Evolutionary conservation across 2,329 filamentous ascomycete genomes (phyloP).

Genomic region (Sarocladiaceae sp.): DNA sequence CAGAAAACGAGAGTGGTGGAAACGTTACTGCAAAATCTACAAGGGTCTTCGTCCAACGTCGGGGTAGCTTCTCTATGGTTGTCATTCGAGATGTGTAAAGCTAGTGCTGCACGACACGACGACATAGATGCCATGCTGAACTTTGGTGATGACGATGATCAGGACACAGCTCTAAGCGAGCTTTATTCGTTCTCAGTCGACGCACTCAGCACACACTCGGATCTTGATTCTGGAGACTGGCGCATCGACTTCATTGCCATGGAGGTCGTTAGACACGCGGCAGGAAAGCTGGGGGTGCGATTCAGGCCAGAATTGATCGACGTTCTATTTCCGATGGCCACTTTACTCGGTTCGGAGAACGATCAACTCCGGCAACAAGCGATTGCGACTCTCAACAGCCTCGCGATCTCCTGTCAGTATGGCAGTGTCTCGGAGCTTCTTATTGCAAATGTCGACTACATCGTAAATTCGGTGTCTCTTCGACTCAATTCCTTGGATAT

Average conservation of each 20-base stretch:
- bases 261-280: conserved; percentile 72
- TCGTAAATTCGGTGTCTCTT: conserved; percentile 86
- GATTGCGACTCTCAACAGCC: conserved; percentile 71
- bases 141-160: conserved; percentile 30
- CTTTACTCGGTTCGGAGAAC: conserved; percentile 71
- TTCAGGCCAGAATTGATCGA: conserved; percentile 88
- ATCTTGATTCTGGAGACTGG: conserved; percentile 54
- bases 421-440: conserved; percentile 68
- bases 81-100: conserved; percentile 62
- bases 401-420: conserved; percentile 74
- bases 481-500: conserved; percentile 89
- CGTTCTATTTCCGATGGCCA: conserved; percentile 82
- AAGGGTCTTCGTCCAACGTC: conserved; percentile 48
- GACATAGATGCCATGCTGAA: conserved; percentile 56
- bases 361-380: conserved; percentile 69
- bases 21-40: conserved; percentile 53
- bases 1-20: conserved; percentile 52
- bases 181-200: conserved; percentile 64
- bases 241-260: conserved; percentile 71
- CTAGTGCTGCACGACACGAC: conserved; percentile 49
- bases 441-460: conserved; percentile 89
- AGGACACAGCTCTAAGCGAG: conserved; percentile 50
- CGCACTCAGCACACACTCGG: conserved; percentile 49
- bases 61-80: conserved; percentile 76
- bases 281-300: conserved; percentile 54